These are phyloP conservation scores for Porphyrellus cyaneotinctus DNA, from an alignment of 768 basidiomycete species.

Conservation along the genomic window DNA sequence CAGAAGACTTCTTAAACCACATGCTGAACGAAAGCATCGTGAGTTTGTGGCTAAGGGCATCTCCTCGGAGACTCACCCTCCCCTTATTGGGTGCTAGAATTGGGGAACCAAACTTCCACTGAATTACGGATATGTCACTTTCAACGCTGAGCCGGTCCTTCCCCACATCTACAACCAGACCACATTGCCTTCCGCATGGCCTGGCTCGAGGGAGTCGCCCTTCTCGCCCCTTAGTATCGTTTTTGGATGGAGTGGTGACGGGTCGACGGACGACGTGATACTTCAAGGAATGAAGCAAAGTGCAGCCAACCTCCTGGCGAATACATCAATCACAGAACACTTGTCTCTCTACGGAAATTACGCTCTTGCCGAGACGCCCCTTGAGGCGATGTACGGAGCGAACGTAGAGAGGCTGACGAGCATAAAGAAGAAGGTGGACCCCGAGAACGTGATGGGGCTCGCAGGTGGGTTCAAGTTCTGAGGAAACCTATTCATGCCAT, in stretches of 20 bases:
- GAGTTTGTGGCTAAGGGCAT: conserved; percentile 1
- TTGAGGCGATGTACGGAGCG: conserved; percentile 47
- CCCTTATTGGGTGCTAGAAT: conserved; percentile 27
- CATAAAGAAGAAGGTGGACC: conserved; percentile 49
- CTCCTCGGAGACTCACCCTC: background rate
- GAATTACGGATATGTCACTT: conserved; percentile 38
- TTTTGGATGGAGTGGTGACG: conserved; percentile 41
- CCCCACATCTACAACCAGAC: conserved; percentile 38
- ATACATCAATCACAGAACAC: conserved; percentile 41
- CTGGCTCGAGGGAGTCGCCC: conserved; percentile 35
- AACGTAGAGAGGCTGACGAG: conserved; percentile 40
- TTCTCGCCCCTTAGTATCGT: conserved; percentile 46
- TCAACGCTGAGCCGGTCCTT: conserved; percentile 52
- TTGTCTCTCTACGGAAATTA: conserved; percentile 58
- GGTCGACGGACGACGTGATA: conserved; percentile 38
- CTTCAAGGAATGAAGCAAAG: conserved; percentile 38
- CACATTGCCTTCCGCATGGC: conserved; percentile 42
- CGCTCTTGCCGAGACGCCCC: conserved; percentile 48
- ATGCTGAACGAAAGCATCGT: conserved; percentile 18
- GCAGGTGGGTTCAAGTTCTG: conserved; percentile 63
- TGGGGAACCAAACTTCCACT: conserved; percentile 40
- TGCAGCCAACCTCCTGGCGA: conserved; percentile 36
- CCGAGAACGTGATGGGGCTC: conserved; percentile 57
- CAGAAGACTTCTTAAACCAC: conserved; percentile 15
- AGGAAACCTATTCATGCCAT: background rate